Evolutionary conservation across 2,329 filamentous ascomycete species (phyloP), one percentile per base, ranked within the genome.

Genomic region (Penicillium occitanis): DNA sequence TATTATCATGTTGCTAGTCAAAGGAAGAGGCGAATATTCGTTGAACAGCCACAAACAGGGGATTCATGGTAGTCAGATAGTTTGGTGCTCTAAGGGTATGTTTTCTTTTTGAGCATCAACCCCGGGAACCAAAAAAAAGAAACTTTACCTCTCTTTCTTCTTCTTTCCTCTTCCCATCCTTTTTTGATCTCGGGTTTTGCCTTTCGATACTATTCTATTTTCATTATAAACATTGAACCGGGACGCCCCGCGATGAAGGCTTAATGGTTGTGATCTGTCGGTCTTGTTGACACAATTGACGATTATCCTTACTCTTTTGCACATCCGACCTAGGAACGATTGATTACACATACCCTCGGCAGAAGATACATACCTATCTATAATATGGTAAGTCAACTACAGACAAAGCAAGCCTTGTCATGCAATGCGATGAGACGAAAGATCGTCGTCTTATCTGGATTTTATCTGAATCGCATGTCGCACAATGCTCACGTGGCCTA

Each of bases 401-500:
- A 55, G 28, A 30, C 51, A 33, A n/a, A 28, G 14, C 25, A 2
- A 25, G 25, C 25, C 25, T 25, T 33, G 17, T 30, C 14, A 33
- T 33, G 50, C 50, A 30, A 33, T 51, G 50, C 50, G 50, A 53
- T 5, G 22, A 28, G 48, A 51, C 7, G 19, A 11, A 35, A 37
- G 33, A 57, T 40, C n/a, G n/a, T 40, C 53, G n/a, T 57, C 53
- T 57, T 57, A 22, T 37, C 30, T 57, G 33, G n/a, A 37, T 14
- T 22, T 40, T 37, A n/a, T 57, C n/a, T 35, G 30, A 37, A 37
- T 37, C 37, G 33, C n/a, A 63, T 22, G 57, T 58, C 62, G 62
- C 51, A 64, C 62, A 64, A 63, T 51, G 42, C 65, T 59, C 63
- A 64, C 58, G 55, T 61, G 57, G 55, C 35, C 62, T 17, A 4